phyloP scores from a whole-genome alignment of 2,329 filamentous ascomycete genomes.

The Chaetomiaceae sp. region DNA sequence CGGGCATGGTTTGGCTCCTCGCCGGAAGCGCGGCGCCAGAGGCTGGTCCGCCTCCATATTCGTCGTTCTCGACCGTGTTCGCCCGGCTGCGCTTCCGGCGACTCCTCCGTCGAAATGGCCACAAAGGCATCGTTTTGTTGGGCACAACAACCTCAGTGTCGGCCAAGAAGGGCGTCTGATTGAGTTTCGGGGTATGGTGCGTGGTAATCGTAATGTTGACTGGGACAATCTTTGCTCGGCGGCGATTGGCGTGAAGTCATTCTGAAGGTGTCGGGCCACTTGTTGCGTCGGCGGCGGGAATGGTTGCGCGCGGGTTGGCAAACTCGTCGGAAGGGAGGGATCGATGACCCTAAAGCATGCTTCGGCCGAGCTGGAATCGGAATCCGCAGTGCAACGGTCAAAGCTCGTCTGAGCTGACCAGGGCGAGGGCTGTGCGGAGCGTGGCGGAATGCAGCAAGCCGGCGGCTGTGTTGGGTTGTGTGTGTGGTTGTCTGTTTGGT shows the following conservation, averaged over 20 bases:
- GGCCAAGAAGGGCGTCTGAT: not conserved
- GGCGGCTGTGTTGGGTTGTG: not conserved
- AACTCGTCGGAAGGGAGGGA: conserved; percentile 9
- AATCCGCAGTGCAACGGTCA: not conserved
- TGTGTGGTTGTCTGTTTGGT: no score
- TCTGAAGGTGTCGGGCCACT: conserved; percentile 15
- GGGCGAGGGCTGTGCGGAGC: not conserved
- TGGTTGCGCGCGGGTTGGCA: conserved; percentile 13
- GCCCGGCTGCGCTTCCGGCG: conserved; percentile 57
- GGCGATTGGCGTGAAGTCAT: conserved; percentile 20
- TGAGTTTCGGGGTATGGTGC: not conserved
- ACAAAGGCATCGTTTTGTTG: conserved; percentile 60
- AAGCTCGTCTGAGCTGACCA: not conserved
- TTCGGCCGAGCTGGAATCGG: conserved; percentile 6
- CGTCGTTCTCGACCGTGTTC: conserved; percentile 50
- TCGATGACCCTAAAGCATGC: conserved; percentile 20
- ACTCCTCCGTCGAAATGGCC: conserved; percentile 75
- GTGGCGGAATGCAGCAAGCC: conserved; percentile 7
- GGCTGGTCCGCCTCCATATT: conserved; percentile 24
- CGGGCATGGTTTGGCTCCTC: conserved; percentile 34
- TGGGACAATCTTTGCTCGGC: conserved; percentile 10
- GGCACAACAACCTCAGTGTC: not conserved
- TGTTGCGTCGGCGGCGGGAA: conserved; percentile 17
- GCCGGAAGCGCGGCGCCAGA: conserved; percentile 29
- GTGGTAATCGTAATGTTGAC: conserved; percentile 1